Evolutionary conservation across 106 monocot species (phyloP).

Genomic region (Dactylorhiza incarnata): DNA sequence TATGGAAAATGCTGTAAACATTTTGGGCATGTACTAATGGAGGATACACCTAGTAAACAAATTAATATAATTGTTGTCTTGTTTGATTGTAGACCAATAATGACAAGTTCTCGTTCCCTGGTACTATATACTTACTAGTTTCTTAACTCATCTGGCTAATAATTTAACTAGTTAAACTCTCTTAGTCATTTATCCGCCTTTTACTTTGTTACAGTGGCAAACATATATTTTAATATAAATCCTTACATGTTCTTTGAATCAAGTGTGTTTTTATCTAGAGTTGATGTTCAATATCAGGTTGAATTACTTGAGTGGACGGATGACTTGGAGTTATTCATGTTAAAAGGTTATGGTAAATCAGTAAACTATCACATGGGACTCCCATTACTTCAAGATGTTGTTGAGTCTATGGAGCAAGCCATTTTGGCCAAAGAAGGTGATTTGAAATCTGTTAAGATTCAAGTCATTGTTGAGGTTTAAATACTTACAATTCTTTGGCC

Average conservation of each 20-base stretch:
- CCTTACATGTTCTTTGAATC: background rate
- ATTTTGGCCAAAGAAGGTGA: conserved; percentile 78
- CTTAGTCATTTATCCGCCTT: background rate
- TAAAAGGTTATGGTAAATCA: conserved; percentile 96
- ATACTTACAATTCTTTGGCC: background rate
- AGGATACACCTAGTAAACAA: background rate
- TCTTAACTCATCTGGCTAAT: background rate
- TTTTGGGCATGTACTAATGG: background rate
- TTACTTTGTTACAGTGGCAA: too few species aligned
- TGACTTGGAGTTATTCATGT: conserved; percentile 79
- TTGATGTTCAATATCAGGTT: conserved; percentile 31
- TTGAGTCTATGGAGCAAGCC: conserved; percentile 82
- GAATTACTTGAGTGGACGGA: conserved; percentile 94
- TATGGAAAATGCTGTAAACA: background rate
- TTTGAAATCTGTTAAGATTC: background rate
- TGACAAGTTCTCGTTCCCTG: background rate
- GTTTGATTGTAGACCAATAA: too few species aligned
- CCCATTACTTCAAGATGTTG: conserved; percentile 75
- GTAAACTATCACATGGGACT: conserved; percentile 94
- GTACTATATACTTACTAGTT: background rate
- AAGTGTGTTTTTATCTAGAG: background rate
- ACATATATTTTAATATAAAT: background rate
- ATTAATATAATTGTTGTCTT: background rate
- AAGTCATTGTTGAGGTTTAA: background rate
- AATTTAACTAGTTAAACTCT: background rate